Conservation (phyloP, 345 rosid genomes). For the Kernera saxatilis region DNA sequence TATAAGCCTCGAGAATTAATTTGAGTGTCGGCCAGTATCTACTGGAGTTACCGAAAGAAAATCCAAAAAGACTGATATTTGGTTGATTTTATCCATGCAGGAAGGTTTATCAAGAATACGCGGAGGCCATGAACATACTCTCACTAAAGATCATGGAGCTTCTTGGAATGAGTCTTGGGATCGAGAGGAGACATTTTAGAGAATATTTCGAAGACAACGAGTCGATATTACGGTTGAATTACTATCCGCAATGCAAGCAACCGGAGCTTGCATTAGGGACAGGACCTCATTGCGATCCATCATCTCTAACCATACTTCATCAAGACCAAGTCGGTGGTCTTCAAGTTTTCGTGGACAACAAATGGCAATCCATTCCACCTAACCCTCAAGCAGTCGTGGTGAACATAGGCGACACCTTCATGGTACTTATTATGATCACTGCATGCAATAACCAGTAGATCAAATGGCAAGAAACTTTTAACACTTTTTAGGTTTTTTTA, state of each 20-base stretch:
- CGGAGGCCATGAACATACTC: slow-evolving; percentile 29
- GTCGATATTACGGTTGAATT: slow-evolving; percentile 65
- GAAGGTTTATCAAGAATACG: slow-evolving; percentile 28
- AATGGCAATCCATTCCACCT: slow-evolving; percentile 63
- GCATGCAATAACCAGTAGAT: not conserved
- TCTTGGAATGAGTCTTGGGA: slow-evolving; percentile 33
- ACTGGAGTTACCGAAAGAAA: not conserved
- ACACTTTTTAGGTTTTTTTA: not conserved
- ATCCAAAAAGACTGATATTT: not conserved
- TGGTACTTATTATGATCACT: slow-evolving; percentile 34
- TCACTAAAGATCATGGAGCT: slow-evolving; percentile 32
- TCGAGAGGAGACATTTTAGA: slow-evolving; percentile 17
- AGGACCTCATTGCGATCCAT: slow-evolving; percentile 87
- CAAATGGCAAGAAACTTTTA: not conserved
- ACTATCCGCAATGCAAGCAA: slow-evolving; percentile 61
- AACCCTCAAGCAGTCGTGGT: slow-evolving; percentile 55
- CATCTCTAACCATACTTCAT: slow-evolving; percentile 74
- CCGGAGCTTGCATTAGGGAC: slow-evolving; percentile 64
- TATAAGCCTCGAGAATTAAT: not conserved
- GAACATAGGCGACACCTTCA: slow-evolving; percentile 78
- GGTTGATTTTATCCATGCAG: slow-evolving; percentile 9
- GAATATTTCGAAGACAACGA: slow-evolving; percentile 43
- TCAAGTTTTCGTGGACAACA: slow-evolving; percentile 49
- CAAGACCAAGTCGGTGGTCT: slow-evolving; percentile 84
- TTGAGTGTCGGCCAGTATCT: not conserved